Percentiles rank a stretch among this genome's conserved stretches.
These are phyloP conservation scores for Leishmania tarentolae DNA, from an alignment of 208 protist genomes.

Conservation along the genomic window DNA sequence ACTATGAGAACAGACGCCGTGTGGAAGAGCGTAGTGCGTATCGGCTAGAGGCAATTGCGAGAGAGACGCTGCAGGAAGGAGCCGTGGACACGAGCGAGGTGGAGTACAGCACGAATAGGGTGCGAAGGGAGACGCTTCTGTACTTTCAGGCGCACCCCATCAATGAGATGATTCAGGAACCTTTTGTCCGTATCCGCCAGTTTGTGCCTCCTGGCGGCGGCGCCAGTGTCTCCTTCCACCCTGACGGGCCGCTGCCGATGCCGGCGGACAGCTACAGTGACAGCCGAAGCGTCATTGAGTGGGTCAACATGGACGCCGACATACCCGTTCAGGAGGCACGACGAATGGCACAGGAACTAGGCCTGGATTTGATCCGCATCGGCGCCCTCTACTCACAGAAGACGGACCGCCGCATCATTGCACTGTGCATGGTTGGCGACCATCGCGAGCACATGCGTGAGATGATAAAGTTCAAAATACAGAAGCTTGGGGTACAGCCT, in stretches of 20 bases:
- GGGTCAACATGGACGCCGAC: conserved; percentile 62
- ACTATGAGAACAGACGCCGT: conserved; percentile 38
- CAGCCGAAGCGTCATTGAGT: conserved; percentile 24
- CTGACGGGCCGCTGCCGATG: conserved; percentile 16
- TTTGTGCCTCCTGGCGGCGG: conserved; percentile 43
- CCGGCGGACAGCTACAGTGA: conserved; percentile 1
- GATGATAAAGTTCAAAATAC: conserved; percentile 83
- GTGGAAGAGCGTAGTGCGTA: conserved; percentile 49
- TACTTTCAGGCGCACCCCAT: conserved; percentile 87
- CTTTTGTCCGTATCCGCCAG: conserved; percentile 79
- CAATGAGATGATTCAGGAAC: conserved; percentile 91
- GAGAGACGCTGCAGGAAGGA: conserved; percentile 68
- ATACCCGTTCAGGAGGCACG: conserved; percentile 74
- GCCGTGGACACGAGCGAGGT: conserved; percentile 78
- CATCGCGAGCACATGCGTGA: conserved; percentile 83
- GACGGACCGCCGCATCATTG: conserved; percentile 74
- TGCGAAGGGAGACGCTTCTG: conserved; percentile 80
- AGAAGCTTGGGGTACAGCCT: conserved; percentile 83
- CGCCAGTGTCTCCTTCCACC: conserved; percentile 35
- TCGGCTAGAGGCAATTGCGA: conserved; percentile 39
- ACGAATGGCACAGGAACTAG: conserved; percentile 74
- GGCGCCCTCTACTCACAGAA: conserved; percentile 67
- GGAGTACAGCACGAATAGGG: conserved; percentile 61
- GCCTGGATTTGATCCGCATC: conserved; percentile 82
- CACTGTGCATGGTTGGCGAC: conserved; percentile 79